A percentile compares a stretch with the other conserved stretches of the same genome.
Evolutionary conservation across 805 yeast genomes (phyloP).

Genomic region (Kodamaea fukazawae): DNA sequence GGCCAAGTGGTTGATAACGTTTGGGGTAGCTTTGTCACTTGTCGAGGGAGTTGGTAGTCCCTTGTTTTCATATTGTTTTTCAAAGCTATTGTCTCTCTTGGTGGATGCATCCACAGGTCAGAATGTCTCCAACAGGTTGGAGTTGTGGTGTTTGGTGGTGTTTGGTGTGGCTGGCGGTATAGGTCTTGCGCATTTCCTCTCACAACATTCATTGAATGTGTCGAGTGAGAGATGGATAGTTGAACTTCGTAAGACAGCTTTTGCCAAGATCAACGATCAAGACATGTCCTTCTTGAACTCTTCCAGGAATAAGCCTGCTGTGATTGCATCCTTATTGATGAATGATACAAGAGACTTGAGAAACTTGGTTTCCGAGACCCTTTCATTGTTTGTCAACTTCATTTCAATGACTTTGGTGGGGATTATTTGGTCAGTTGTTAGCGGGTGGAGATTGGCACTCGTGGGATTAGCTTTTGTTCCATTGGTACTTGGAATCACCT

Average conservation of each 20-base stretch:
- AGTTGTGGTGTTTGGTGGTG: slow-evolving; percentile 69
- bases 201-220: slow-evolving; percentile 49
- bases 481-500: slow-evolving; percentile 50
- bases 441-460: slow-evolving; percentile 85
- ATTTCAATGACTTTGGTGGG: slow-evolving; percentile 58
- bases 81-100: slow-evolving; percentile 65
- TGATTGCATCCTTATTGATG: slow-evolving; percentile 63
- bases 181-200: slow-evolving; percentile 53
- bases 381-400: slow-evolving; percentile 54
- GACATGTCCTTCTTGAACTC: slow-evolving; percentile 51
- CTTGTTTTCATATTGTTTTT: slow-evolving; percentile 71
- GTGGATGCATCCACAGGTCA: slow-evolving; percentile 43
- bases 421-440: slow-evolving; percentile 67
- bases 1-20: slow-evolving; percentile 22
- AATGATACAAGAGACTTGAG: slow-evolving; percentile 83
- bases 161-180: slow-evolving; percentile 61
- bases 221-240: slow-evolving; percentile 70
- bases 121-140: slow-evolving; percentile 29
- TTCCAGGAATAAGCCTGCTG: slow-evolving; percentile 43
- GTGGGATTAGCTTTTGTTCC: slow-evolving; percentile 81
- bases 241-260: slow-evolving; percentile 47
- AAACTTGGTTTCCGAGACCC: slow-evolving; percentile 57
- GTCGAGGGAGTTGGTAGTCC: slow-evolving; percentile 69
- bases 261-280: slow-evolving; percentile 50
- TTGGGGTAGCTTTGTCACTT: slow-evolving; percentile 56